Evolutionary conservation across 208 protist genomes (phyloP).

Genomic region (Herpetomonas samuelpessoai): DNA sequence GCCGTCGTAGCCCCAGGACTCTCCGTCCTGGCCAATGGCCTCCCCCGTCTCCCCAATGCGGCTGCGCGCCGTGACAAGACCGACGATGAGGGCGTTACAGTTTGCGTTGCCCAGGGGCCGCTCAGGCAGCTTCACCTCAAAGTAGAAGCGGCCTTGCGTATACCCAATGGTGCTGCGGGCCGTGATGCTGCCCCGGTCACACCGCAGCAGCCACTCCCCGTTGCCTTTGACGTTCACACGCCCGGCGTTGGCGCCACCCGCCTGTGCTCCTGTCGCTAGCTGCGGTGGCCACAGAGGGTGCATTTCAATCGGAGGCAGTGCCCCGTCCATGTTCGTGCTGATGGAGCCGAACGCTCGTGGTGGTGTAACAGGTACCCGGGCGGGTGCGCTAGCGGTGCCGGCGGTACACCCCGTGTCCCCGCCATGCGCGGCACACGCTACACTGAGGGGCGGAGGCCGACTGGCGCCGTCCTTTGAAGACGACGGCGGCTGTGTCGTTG

Average conservation of each 20-base stretch:
- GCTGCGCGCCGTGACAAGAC: conserved; percentile 50
- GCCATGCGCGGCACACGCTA: background rate
- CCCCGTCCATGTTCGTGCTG: background rate
- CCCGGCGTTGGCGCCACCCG: conserved; percentile 2
- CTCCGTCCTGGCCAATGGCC: conserved; percentile 58
- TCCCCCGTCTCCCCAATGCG: conserved; percentile 17
- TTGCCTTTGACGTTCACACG: conserved; percentile 23
- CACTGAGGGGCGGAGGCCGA: too few relatives aligned
- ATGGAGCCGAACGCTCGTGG: background rate
- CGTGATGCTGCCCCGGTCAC: conserved; percentile 29
- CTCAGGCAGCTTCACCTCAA: conserved; percentile 72
- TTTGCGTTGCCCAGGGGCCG: conserved; percentile 22
- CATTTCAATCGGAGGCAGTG: background rate
- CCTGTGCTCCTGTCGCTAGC: background rate
- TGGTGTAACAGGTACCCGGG: too few relatives aligned
- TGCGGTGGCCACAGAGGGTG: conserved; percentile 5
- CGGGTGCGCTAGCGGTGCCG: too few relatives aligned
- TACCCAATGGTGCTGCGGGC: conserved; percentile 73
- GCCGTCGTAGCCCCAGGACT: conserved; percentile 86
- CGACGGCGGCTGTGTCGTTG: too few relatives aligned
- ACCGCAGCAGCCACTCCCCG: conserved; percentile 41
- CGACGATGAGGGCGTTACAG: conserved; percentile 40
- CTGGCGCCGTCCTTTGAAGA: too few relatives aligned
- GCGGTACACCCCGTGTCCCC: too few relatives aligned
- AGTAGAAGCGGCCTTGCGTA: conserved; percentile 78